Base-by-base conservation (phyloP, 192 early-diverging fungal genomes). In the Blastocladiella britannica region DNA sequence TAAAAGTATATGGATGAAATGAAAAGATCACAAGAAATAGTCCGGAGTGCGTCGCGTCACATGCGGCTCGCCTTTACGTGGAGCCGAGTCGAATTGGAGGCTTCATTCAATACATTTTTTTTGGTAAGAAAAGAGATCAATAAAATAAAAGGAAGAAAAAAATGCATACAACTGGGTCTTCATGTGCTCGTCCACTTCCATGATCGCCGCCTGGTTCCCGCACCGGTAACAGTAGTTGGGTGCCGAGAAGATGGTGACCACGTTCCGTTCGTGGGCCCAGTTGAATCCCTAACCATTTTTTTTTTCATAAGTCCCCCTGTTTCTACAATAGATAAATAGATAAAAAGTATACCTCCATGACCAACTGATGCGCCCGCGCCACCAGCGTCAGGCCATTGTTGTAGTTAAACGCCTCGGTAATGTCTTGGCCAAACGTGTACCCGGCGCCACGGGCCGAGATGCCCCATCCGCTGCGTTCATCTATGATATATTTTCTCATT, bases 161-260 rank as follows among this genome's bases (percentile, higher is more conserved):
- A 29, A n/a, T 18, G 68, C 77, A 67, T 73, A 88, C 85, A 96
- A 98, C 55, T 92, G 93, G 71, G 96, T 94, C 79, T 96, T 96
- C 73, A 98, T 74, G 70, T 94, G 83, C 72, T 98, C 91, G 67
- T 98, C 94, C 62, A 98, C 85, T 67, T 98, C 94, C 94, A 98
- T 96, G 65, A 98, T 98, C 27, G 94, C 94, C 26, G 94, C 94
- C 78, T 96, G 92, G 68, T 98, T 98, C 53, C 94, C 94, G 64
- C 94, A 98, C 43, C 94, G 82, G 80, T 98, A 98, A 70, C 94
- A 95, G 75, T 98, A 98, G 72, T 98, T 98, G 27, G 94, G 94
- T 51, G 94, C 94, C 71, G 83, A 87, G 68, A 98, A 98, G 59
- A 98, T 98, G 25, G 94, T 98, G 8, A 98, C 94, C 3, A 93